A percentile compares a stretch with the other conserved stretches of the same genome.
These are phyloP conservation scores for Postia placenta DNA, from an alignment of 768 basidiomycete species.

Conservation along the genomic window DNA sequence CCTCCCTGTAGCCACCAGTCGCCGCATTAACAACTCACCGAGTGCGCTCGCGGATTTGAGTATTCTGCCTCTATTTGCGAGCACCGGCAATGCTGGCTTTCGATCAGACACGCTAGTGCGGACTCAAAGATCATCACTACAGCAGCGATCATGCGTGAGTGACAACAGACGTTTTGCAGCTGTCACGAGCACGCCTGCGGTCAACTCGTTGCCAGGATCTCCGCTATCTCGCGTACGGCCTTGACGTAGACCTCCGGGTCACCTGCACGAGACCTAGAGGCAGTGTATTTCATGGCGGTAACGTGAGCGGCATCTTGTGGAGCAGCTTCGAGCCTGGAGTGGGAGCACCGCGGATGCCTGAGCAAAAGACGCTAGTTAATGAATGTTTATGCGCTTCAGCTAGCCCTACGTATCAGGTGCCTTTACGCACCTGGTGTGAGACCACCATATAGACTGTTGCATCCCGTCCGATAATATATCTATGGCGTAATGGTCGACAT, in stretches of 20 bases:
- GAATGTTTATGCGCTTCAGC: no score
- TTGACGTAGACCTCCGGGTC: slow-evolving; percentile 42
- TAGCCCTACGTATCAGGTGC: no score
- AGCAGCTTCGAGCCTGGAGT: slow-evolving; percentile 25
- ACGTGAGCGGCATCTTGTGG: slow-evolving; percentile 30
- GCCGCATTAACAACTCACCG: slow-evolving; percentile 66
- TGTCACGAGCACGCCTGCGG: slow-evolving; percentile 38
- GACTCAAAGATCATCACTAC: slow-evolving; percentile 77
- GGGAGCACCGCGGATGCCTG: slow-evolving; percentile 27
- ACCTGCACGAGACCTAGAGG: slow-evolving; percentile 40
- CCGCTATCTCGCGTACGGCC: slow-evolving; percentile 58
- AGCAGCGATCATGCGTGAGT: slow-evolving; percentile 1
- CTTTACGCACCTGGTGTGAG: slow-evolving; percentile 38
- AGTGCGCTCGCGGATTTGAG: slow-evolving; percentile 81
- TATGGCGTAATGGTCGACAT: slow-evolving; percentile 32
- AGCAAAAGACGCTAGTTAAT: no score
- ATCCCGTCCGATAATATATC: slow-evolving; percentile 27
- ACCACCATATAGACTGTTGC: slow-evolving; percentile 21
- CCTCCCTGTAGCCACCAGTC: slow-evolving; percentile 54
- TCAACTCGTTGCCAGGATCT: slow-evolving; percentile 70
- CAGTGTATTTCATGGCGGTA: slow-evolving; percentile 59
- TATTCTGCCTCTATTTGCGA: slow-evolving; percentile 65
- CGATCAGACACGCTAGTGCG: slow-evolving; percentile 66
- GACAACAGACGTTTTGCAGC: background rate
- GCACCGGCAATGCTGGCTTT: slow-evolving; percentile 47